phyloP scores from a whole-genome alignment of 208 protist genomes.

The Spongospora subterranea region DNA sequence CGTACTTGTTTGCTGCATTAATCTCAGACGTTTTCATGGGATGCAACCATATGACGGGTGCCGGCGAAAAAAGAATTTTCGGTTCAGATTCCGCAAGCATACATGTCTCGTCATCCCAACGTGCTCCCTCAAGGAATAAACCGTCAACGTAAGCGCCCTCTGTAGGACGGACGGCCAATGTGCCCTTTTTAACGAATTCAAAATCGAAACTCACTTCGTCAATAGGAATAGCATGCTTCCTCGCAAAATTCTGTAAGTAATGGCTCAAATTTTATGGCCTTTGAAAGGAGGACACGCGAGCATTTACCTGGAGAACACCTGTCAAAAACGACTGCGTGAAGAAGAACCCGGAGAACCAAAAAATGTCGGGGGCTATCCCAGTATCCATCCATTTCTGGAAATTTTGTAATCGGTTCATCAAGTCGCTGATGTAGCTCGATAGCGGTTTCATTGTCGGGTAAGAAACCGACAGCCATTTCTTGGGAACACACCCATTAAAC shows the following conservation, averaged over 20 bases:
- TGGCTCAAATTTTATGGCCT: background rate
- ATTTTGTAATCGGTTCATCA: conserved; percentile 73
- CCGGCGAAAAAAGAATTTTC: conserved; percentile 89
- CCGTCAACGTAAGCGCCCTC: conserved; percentile 86
- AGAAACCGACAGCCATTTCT: conserved; percentile 54
- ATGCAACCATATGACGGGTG: conserved; percentile 89
- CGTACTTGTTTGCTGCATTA: conserved; percentile 76
- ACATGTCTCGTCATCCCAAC: conserved; percentile 83
- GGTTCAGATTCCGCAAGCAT: conserved; percentile 88
- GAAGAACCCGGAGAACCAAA: conserved; percentile 91
- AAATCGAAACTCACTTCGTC: conserved; percentile 93
- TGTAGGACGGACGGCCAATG: conserved; percentile 25
- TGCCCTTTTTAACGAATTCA: conserved; percentile 72
- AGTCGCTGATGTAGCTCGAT: conserved; percentile 75
- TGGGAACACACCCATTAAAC: conserved; percentile 63
- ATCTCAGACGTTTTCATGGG: conserved; percentile 71
- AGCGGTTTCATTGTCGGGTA: conserved; percentile 75
- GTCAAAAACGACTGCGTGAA: conserved; percentile 95
- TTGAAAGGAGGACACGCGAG: background rate
- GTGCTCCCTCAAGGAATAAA: conserved; percentile 92
- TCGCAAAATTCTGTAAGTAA: conserved; percentile 89
- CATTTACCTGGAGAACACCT: conserved; percentile 86
- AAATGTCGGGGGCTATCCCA: conserved; percentile 77
- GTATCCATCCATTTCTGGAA: conserved; percentile 77
- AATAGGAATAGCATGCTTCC: conserved; percentile 88